Percentiles rank a stretch among this genome's conserved stretches.
These are phyloP conservation scores for Pichia sp. DNA, from an alignment of 1,139 yeast genomes.

Conservation along the genomic window DNA sequence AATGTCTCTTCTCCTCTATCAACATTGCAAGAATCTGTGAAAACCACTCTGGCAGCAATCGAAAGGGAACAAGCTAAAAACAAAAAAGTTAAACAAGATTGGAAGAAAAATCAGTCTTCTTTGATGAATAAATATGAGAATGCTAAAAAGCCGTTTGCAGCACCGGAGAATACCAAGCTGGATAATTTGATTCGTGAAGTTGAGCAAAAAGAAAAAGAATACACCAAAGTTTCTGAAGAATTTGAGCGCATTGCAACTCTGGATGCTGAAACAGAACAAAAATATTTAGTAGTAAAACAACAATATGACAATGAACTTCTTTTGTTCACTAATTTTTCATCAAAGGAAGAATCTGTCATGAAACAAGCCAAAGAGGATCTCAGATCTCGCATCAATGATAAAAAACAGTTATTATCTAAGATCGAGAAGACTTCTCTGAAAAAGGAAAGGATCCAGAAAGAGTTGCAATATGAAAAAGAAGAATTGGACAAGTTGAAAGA, in stretches of 20 bases:
- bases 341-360: constrained; percentile 20
- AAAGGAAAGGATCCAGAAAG: constrained; percentile 22
- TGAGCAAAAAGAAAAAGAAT: constrained; percentile 33
- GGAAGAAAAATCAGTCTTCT: constrained; percentile 44
- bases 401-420: constrained; percentile 27
- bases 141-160: constrained; percentile 40
- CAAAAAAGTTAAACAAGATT: constrained; percentile 56
- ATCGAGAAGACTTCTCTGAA: constrained; percentile 29
- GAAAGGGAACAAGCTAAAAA: constrained; percentile 40
- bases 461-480: constrained; percentile 18
- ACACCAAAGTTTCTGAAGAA: constrained; percentile 29
- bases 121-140: constrained; percentile 51
- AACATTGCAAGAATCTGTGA: constrained; percentile 55
- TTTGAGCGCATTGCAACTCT: constrained; percentile 16
- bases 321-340: constrained; percentile 27
- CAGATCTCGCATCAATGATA: constrained; percentile 26
- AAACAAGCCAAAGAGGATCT: constrained; percentile 20
- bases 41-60: constrained; percentile 50
- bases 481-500: constrained; percentile 28
- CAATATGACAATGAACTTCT: constrained; percentile 30
- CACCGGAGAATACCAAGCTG: constrained; percentile 37
- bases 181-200: constrained; percentile 34
- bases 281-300: constrained; percentile 33
- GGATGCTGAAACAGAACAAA: constrained; percentile 32
- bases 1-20: constrained; percentile 41